Evolutionary conservation across 306 rosid species (phyloP).

Genomic region (Lagenaria siceraria): DNA sequence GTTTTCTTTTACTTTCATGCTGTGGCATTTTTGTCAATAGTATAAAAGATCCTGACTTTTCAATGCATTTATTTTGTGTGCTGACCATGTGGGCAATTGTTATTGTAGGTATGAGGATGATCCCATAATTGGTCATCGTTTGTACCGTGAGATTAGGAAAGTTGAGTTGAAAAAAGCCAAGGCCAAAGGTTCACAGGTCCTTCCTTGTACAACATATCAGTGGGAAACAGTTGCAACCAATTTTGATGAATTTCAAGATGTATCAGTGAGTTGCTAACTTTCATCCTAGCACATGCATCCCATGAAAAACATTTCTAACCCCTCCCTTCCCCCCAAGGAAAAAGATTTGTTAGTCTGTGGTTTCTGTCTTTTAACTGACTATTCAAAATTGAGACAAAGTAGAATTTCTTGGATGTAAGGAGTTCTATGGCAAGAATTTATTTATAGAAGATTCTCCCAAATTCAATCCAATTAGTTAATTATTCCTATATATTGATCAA

Average conservation of each 20-base stretch:
- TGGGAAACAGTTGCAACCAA: constrained; percentile 93
- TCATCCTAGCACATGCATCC: constrained; percentile 11
- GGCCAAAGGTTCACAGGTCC: constrained; percentile 64
- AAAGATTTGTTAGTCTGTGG: not conserved
- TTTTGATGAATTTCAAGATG: constrained; percentile 90
- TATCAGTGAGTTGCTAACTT: constrained; percentile 50
- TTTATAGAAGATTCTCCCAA: not conserved
- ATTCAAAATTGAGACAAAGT: not conserved
- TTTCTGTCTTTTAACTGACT: not conserved
- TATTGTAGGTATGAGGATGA: constrained; percentile 91
- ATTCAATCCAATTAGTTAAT: not conserved
- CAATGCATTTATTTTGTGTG: not conserved
- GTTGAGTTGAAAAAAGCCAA: constrained; percentile 67
- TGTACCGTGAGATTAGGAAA: constrained; percentile 83
- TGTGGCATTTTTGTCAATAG: not conserved
- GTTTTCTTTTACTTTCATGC: constrained; percentile 12
- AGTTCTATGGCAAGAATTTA: not conserved
- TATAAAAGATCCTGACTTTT: not conserved
- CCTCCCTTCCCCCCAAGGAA: not conserved
- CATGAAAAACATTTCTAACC: not conserved
- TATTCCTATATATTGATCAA: not conserved
- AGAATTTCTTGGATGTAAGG: not conserved
- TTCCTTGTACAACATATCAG: constrained; percentile 45
- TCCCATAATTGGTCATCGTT: constrained; percentile 72
- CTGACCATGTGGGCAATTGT: not conserved